phyloP scores from a whole-genome alignment of 1,139 yeast species.

The Yamadazyma atlantica region DNA sequence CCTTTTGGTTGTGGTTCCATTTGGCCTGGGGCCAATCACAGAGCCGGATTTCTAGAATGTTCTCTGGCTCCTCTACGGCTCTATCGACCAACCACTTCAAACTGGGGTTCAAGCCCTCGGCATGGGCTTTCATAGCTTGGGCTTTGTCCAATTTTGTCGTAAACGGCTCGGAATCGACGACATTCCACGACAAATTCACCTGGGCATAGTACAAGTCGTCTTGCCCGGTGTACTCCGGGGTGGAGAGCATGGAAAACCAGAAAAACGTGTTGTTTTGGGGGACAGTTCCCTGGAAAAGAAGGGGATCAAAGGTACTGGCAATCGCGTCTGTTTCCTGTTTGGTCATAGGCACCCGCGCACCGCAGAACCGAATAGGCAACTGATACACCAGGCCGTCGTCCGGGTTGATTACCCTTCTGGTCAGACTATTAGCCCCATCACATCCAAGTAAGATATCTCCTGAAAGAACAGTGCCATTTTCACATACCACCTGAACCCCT shows the following conservation, averaged over 20 bases:
- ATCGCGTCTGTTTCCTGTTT: conserved; percentile 18
- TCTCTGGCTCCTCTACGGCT: conserved; percentile 14
- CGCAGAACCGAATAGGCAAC: conserved; percentile 26
- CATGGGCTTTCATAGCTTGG: conserved; percentile 16
- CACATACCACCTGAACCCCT: conserved; percentile 18
- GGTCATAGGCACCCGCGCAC: conserved; percentile 22
- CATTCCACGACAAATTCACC: conserved; percentile 22
- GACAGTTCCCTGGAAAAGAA: conserved; percentile 28
- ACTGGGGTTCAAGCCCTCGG: conserved; percentile 16
- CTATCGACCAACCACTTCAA: conserved; percentile 17
- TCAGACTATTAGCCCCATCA: conserved; percentile 24
- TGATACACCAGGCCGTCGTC: conserved; percentile 18
- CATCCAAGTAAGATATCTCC: conserved; percentile 24
- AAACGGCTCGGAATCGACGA: conserved; percentile 18
- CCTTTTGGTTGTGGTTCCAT: conserved; percentile 9
- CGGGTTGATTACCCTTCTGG: conserved; percentile 19
- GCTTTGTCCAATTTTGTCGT: conserved; percentile 16
- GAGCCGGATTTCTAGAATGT: conserved; percentile 16
- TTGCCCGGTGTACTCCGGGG: conserved; percentile 19
- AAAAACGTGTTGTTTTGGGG: conserved; percentile 23
- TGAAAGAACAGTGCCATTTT: conserved; percentile 18
- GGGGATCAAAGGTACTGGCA: conserved; percentile 21
- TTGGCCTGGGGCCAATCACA: conserved; percentile 20
- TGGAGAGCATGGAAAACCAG: conserved; percentile 26
- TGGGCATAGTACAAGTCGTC: conserved; percentile 19